Evolutionary conservation across 1,284 basidiomycete genomes (phyloP).

Genomic region (Trichosporon ovoides): DNA sequence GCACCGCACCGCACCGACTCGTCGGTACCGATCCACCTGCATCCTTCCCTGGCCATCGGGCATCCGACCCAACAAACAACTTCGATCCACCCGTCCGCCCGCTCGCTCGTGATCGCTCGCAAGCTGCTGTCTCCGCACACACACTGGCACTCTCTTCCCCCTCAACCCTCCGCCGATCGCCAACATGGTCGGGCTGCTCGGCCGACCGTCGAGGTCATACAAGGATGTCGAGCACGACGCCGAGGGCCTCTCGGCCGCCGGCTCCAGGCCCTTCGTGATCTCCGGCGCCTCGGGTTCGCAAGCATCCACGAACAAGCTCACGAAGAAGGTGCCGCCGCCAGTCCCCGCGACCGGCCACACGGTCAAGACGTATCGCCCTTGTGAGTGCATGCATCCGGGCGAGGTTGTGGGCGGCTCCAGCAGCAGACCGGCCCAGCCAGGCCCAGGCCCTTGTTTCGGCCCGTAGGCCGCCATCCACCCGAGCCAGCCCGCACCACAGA

Average conservation of each 20-base stretch:
- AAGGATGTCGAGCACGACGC: slow-evolving; percentile 38
- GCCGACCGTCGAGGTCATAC: slow-evolving; percentile 42
- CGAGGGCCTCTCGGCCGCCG: slow-evolving; percentile 31
- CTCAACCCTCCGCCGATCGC: not conserved
- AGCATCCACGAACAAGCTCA: slow-evolving; percentile 4
- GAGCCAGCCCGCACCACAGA: no score
- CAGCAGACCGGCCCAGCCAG: not conserved
- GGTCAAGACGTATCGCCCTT: slow-evolving; percentile 44
- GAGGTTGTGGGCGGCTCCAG: not conserved
- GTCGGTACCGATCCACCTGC: not conserved
- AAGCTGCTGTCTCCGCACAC: no score
- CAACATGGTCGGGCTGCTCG: slow-evolving; percentile 23
- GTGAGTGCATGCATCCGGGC: slow-evolving; percentile 24
- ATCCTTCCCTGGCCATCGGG: not conserved
- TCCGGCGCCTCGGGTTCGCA: not conserved
- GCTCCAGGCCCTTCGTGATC: slow-evolving; percentile 24
- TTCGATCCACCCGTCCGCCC: not conserved
- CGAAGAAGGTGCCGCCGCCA: not conserved
- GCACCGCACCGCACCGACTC: not conserved
- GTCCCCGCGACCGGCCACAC: slow-evolving; percentile 19
- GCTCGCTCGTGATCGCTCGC: no score
- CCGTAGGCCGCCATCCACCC: no score
- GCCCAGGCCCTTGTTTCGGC: no score
- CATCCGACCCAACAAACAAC: not conserved
- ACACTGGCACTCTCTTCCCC: not conserved